phyloP scores from a whole-genome alignment of 2,329 filamentous ascomycete genomes.

The Sphaerulina vaccinii region DNA sequence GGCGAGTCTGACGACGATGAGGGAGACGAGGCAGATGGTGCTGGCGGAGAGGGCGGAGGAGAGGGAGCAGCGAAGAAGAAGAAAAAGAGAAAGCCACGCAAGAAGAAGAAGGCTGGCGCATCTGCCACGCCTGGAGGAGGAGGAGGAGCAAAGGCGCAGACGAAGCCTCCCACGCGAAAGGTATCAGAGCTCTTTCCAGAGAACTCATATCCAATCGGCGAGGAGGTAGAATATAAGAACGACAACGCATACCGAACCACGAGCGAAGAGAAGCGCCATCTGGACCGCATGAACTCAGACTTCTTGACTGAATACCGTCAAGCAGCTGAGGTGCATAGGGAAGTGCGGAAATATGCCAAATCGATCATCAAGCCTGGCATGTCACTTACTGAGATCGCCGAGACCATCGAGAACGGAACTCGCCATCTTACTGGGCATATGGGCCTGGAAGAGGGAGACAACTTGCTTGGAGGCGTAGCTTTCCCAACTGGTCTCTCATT shows the following conservation, averaged over 20 bases:
- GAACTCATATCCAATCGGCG: conserved; percentile 47
- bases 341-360: conserved; percentile 54
- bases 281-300: conserved; percentile 46
- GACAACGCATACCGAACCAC: conserved; percentile 50
- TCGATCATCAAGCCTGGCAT: conserved; percentile 52
- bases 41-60: conserved; percentile 28
- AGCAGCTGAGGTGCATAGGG: conserved; percentile 57
- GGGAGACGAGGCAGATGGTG: conserved; percentile 32
- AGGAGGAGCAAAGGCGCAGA: conserved; percentile 42
- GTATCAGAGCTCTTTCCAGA: conserved; percentile 48
- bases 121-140: conserved; percentile 31
- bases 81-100: conserved; percentile 48
- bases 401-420: conserved; percentile 56
- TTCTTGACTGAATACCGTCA: conserved; percentile 57
- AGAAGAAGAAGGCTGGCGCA: conserved; percentile 42
- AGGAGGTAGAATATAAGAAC: conserved; percentile 47
- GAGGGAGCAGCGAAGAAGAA: conserved; percentile 44
- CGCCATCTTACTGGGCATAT: conserved; percentile 51
- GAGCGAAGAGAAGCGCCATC: conserved; percentile 48
- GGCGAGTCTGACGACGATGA: conserved; percentile 41
- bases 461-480: conserved; percentile 53
- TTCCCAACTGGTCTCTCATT: conserved; percentile 57
- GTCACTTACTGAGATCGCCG: conserved; percentile 51
- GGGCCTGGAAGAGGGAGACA: conserved; percentile 54
- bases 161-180: conserved; percentile 48